phyloP scores from a whole-genome alignment of 2,329 filamentous ascomycete genomes.

The Colletotrichum cordylinicola region DNA sequence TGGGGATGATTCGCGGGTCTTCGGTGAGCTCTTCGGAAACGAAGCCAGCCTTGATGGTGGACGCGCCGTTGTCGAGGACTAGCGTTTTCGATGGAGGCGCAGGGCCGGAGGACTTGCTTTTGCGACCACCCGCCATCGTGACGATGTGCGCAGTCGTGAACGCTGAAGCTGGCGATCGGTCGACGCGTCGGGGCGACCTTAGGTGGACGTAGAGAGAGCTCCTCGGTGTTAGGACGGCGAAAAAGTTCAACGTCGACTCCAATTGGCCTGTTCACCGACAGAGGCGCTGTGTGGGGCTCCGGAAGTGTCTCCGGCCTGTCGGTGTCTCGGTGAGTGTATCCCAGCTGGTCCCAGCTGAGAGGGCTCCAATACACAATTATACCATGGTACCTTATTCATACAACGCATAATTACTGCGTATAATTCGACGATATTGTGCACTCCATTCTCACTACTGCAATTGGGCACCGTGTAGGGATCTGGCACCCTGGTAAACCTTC shows the following conservation, averaged over 20 bases:
- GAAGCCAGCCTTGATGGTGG: conserved; percentile 90
- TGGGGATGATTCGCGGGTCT: conserved; percentile 78
- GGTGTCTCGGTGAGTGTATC: neutral
- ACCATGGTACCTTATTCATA: neutral
- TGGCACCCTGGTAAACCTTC: neutral
- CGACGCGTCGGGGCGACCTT: neutral
- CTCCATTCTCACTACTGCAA: neutral
- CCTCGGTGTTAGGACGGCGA: neutral
- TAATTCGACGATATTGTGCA: neutral
- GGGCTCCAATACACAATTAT: neutral
- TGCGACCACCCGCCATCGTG: conserved; percentile 52
- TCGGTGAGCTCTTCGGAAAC: conserved; percentile 53
- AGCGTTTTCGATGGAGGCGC: conserved; percentile 71
- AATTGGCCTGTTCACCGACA: neutral
- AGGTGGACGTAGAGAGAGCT: neutral
- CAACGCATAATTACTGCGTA: neutral
- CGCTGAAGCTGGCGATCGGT: neutral
- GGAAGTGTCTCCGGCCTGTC: neutral
- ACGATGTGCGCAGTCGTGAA: neutral
- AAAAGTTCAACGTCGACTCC: neutral
- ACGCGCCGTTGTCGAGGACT: conserved; percentile 91
- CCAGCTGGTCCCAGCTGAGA: neutral
- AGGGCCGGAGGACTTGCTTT: conserved; percentile 56
- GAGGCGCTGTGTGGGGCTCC: neutral
- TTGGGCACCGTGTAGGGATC: neutral